These are phyloP conservation scores for Tolypocladium amazonense DNA, from an alignment of 2,329 filamentous ascomycete species.

Conservation along the genomic window DNA sequence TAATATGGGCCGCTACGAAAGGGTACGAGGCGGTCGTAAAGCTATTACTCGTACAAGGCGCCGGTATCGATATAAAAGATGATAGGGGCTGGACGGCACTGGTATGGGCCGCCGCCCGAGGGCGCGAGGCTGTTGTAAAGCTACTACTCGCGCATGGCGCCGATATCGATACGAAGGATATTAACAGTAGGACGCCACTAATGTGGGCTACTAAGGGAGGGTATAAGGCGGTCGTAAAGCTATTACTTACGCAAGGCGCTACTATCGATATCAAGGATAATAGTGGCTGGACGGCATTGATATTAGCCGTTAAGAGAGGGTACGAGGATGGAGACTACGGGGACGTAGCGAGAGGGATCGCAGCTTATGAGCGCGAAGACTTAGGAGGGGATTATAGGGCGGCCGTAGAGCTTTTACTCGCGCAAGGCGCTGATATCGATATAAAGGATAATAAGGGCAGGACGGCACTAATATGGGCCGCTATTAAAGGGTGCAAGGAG, in stretches of 20 bases:
- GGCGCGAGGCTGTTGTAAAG: background rate
- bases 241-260: background rate
- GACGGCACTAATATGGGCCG: background rate
- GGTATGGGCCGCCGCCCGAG: background rate
- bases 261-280: background rate
- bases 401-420: slow-evolving; percentile 11
- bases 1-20: too few species aligned
- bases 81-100: background rate
- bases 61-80: too few species aligned
- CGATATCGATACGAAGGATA: background rate
- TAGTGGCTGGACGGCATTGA: background rate
- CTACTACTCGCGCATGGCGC: background rate
- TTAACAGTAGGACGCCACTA: background rate
- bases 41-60: too few species aligned
- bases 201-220: background rate
- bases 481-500: too few species aligned
- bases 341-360: too few species aligned
- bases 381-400: too few species aligned
- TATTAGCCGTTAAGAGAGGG: background rate
- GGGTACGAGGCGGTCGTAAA: too few species aligned
- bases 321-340: background rate
- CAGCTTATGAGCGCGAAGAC: too few species aligned
- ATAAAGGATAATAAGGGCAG: too few species aligned
- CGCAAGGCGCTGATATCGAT: too few species aligned
- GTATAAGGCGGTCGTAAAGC: background rate